Conservation (phyloP, 352 stramenopile species). For the Stramenopiles sp. region DNA sequence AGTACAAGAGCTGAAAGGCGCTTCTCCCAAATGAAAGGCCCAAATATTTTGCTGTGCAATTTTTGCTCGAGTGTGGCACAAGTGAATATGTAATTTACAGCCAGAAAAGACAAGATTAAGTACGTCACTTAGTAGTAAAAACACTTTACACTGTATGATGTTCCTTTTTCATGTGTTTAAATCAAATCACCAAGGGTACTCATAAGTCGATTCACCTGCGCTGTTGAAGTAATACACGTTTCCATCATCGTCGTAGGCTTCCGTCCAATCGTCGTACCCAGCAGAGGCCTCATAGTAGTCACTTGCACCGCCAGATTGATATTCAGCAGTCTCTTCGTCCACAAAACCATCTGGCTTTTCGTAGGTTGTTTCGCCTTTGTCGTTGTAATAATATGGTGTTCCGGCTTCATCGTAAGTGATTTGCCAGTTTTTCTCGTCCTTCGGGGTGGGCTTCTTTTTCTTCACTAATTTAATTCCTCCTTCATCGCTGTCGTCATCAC, state of each 20-base stretch:
- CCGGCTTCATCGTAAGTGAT: background rate
- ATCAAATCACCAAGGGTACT: background rate
- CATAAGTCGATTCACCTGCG: background rate
- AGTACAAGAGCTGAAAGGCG: too few species aligned
- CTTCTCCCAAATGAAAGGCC: too few species aligned
- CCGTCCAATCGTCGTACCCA: background rate
- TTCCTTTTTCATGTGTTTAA: too few species aligned
- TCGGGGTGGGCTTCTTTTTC: background rate
- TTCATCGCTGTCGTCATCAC: background rate
- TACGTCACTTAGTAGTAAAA: too few species aligned
- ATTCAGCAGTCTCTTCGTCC: background rate
- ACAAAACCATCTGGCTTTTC: background rate
- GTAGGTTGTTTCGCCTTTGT: background rate
- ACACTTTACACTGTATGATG: too few species aligned
- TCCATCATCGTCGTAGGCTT: background rate
- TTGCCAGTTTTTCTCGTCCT: background rate
- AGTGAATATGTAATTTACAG: too few species aligned
- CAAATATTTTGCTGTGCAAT: too few species aligned
- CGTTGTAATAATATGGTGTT: slow-evolving; percentile 5
- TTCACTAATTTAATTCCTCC: too few species aligned
- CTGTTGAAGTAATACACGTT: background rate
- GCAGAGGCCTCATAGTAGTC: background rate
- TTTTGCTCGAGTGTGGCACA: too few species aligned
- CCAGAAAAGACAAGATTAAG: too few species aligned
- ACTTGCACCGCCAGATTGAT: background rate